These are phyloP conservation scores for Syzygium grande DNA, from an alignment of 345 rosid genomes.

Conservation along the genomic window DNA sequence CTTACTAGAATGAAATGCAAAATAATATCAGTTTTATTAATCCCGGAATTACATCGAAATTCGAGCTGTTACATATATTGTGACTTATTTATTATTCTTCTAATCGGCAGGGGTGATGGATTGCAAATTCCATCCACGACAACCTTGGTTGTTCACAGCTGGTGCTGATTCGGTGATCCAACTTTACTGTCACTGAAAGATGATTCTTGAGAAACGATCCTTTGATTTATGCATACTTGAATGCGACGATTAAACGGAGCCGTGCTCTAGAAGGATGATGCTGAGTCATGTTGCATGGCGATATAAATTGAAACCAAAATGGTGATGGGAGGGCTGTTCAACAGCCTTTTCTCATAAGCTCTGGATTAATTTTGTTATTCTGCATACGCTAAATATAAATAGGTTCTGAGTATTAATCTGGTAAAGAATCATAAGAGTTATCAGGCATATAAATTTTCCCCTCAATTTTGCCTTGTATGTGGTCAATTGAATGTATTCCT, in stretches of 20 bases:
- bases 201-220: neutral
- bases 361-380: neutral
- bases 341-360: neutral
- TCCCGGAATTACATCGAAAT: too few relatives aligned
- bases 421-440: neutral
- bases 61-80: too few relatives aligned
- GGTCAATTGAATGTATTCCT: neutral
- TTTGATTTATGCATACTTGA: neutral
- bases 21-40: too few relatives aligned
- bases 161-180: slow-evolving; percentile 76
- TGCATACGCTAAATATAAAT: neutral
- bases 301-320: neutral
- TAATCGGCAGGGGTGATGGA: slow-evolving; percentile 67
- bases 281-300: neutral
- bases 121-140: slow-evolving; percentile 89
- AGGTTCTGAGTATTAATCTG: neutral
- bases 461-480: neutral
- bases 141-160: slow-evolving; percentile 98
- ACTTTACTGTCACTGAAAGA: slow-evolving; percentile 58
- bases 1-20: too few relatives aligned
- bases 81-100: neutral
- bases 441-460: neutral
- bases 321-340: neutral
- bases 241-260: neutral
- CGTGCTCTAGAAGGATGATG: neutral